These are phyloP conservation scores for Tulasnella calospora DNA, from an alignment of 768 basidiomycete species.

Conservation along the genomic window DNA sequence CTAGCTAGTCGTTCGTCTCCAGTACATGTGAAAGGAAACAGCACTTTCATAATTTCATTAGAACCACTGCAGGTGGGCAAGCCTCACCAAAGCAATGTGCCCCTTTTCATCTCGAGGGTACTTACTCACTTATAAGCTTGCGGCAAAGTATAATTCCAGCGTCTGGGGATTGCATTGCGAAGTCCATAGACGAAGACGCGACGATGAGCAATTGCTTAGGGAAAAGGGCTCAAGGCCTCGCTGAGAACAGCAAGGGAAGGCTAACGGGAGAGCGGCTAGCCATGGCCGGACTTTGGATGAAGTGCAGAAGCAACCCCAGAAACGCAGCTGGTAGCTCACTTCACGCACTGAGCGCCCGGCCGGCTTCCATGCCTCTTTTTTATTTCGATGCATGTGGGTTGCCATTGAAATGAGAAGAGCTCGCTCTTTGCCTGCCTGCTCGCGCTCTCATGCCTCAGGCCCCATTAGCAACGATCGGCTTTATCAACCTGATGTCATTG, in stretches of 20 bases:
- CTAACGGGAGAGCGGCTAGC: no score
- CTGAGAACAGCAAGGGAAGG: no score
- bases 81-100: neutral
- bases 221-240: no score
- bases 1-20: neutral
- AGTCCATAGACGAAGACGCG: no score
- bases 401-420: neutral
- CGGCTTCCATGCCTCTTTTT: no score
- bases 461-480: neutral
- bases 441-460: neutral
- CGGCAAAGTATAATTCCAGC: neutral
- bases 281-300: no score
- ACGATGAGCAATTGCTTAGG: no score
- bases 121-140: neutral
- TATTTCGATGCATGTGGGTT: neutral
- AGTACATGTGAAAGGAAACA: neutral
- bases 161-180: neutral
- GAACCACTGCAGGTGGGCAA: neutral
- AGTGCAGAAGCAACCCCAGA: no score
- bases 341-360: no score
- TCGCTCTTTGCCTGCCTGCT: neutral
- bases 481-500: neutral
- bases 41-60: neutral
- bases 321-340: no score
- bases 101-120: neutral